phyloP scores from a whole-genome alignment of 345 rosid species.

The Pistacia vera region DNA sequence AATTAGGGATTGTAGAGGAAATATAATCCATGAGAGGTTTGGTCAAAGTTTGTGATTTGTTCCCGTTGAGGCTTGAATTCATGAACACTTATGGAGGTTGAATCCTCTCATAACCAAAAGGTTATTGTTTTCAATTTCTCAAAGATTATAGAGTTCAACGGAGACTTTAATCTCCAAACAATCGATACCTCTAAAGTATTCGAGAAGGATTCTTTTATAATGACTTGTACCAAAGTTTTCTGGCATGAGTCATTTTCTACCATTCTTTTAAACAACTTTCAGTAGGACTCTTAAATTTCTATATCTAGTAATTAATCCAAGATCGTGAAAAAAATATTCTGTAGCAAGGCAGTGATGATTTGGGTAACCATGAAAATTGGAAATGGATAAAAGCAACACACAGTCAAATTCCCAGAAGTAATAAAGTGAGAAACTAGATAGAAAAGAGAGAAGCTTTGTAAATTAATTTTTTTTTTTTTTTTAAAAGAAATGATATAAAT shows the following conservation, averaged over 20 bases:
- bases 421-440: conserved; percentile 3
- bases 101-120: too few species aligned
- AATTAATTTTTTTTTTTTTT: conserved; percentile 16
- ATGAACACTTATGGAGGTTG: too few species aligned
- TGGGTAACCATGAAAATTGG: not conserved
- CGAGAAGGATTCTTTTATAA: too few species aligned
- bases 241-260: not conserved
- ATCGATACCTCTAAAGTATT: too few species aligned
- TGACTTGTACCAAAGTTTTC: too few species aligned
- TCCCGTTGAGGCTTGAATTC: too few species aligned
- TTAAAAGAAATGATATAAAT: not conserved
- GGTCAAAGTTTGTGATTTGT: too few species aligned
- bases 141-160: too few species aligned
- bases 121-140: too few species aligned
- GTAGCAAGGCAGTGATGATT: not conserved
- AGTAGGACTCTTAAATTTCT: not conserved
- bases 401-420: not conserved
- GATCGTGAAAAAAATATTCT: not conserved
- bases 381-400: not conserved
- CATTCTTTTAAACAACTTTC: not conserved
- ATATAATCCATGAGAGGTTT: too few species aligned
- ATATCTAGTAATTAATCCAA: not conserved
- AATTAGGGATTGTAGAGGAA: too few species aligned
- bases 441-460: conserved; percentile 24
- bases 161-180: too few species aligned